A percentile compares a stretch with the other conserved stretches of the same genome.
Evolutionary conservation across 1,284 basidiomycete species (phyloP).

Genomic region (Ceratobasidium sp.): DNA sequence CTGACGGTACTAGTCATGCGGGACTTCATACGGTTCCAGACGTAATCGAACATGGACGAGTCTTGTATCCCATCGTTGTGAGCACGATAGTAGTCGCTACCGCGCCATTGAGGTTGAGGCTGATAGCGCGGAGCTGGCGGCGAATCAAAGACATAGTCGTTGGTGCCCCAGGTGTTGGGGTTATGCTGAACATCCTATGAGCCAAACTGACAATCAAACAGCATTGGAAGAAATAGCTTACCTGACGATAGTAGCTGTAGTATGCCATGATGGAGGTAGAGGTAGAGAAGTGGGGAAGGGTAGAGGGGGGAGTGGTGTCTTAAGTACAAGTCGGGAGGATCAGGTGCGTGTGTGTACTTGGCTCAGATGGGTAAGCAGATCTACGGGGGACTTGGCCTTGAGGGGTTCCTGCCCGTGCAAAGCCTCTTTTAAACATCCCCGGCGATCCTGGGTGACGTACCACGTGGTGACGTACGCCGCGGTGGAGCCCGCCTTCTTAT

Average conservation of each 20-base stretch:
- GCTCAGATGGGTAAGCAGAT: slow-evolving; percentile 51
- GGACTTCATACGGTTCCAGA: slow-evolving; percentile 67
- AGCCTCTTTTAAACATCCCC: too few relatives aligned
- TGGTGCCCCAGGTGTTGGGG: slow-evolving; percentile 66
- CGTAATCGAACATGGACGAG: slow-evolving; percentile 67
- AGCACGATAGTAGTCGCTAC: slow-evolving; percentile 72
- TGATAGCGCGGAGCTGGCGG: slow-evolving; percentile 72
- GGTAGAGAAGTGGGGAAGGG: slow-evolving; percentile 31
- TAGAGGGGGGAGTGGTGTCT: slow-evolving; percentile 49
- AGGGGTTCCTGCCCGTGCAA: too few relatives aligned
- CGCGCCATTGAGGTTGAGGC: slow-evolving; percentile 70
- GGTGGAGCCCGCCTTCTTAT: not conserved
- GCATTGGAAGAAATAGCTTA: slow-evolving; percentile 41
- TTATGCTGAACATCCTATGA: slow-evolving; percentile 12
- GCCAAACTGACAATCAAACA: not conserved
- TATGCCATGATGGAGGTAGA: slow-evolving; percentile 56
- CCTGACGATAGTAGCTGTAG: slow-evolving; percentile 62
- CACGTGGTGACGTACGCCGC: too few relatives aligned
- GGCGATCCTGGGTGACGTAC: too few relatives aligned
- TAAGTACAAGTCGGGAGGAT: slow-evolving; percentile 51
- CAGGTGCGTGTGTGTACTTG: slow-evolving; percentile 49
- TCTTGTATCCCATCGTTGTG: slow-evolving; percentile 61
- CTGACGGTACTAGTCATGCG: slow-evolving; percentile 64
- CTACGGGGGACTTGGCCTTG: slow-evolving; percentile 51
- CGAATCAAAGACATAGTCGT: slow-evolving; percentile 67